These are phyloP conservation scores for Barnettozyma californica DNA, from an alignment of 805 yeast species.

Conservation along the genomic window DNA sequence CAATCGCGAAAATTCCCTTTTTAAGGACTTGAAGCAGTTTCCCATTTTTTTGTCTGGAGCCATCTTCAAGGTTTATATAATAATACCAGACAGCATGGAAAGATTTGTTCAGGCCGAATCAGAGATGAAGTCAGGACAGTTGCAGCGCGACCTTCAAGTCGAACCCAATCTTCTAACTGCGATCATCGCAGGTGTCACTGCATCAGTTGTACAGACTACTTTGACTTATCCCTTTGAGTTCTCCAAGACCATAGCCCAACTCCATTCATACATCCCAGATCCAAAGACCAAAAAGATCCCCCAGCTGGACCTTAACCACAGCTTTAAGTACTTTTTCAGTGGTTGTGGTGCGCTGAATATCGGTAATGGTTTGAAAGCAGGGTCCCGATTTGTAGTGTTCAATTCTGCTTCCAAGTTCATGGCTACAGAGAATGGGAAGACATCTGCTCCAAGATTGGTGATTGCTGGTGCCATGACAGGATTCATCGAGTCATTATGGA, in stretches of 20 bases:
- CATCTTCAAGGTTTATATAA: too few species aligned
- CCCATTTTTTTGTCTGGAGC: background rate
- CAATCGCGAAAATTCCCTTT: background rate
- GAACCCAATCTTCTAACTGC: constrained; percentile 49
- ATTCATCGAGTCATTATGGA: constrained; percentile 69
- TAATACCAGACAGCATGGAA: too few species aligned
- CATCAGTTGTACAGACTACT: constrained; percentile 59
- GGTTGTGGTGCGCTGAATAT: constrained; percentile 76
- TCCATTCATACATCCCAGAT: constrained; percentile 40
- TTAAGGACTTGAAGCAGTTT: background rate
- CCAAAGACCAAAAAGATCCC: constrained; percentile 21
- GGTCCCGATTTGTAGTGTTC: constrained; percentile 68
- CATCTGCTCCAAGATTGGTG: constrained; percentile 74
- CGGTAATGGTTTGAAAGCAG: constrained; percentile 71
- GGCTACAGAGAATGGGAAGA: constrained; percentile 53
- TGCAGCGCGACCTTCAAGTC: constrained; percentile 11
- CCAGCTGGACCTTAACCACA: constrained; percentile 23
- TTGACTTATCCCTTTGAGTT: constrained; percentile 70
- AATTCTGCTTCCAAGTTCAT: constrained; percentile 66
- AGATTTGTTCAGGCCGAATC: too few species aligned
- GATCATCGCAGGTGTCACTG: constrained; percentile 52
- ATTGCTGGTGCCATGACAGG: constrained; percentile 87
- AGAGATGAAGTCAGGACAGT: background rate
- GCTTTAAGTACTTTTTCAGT: constrained; percentile 33
- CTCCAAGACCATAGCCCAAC: constrained; percentile 58